Conservation (phyloP, 2,329 filamentous ascomycete species). For the Sporothrix luriei region DNA sequence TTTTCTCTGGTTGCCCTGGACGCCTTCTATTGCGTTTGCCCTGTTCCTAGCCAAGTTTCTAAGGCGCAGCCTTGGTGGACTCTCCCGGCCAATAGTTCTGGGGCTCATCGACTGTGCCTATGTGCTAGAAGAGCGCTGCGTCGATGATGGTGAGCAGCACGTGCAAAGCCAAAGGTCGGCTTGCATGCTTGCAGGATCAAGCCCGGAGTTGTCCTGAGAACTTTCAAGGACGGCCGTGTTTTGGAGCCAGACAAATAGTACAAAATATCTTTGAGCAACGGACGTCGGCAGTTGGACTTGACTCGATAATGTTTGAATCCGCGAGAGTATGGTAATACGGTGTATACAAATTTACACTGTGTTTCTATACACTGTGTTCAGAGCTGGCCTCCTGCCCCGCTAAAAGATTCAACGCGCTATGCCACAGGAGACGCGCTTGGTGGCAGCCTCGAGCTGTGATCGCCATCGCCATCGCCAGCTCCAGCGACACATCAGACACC, state of each 20-base stretch:
- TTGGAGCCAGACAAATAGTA: too few relatives aligned
- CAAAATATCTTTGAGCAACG: neutral
- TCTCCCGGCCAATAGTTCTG: slow-evolving; percentile 27
- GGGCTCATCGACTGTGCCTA: slow-evolving; percentile 26
- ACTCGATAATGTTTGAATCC: too few relatives aligned
- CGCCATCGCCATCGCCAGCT: slow-evolving; percentile 21
- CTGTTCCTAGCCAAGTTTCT: neutral
- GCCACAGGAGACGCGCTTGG: slow-evolving; percentile 15
- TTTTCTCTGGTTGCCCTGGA: slow-evolving; percentile 17
- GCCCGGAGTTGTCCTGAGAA: neutral
- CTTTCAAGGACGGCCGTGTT: neutral
- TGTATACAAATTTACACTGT: neutral
- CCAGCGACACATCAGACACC: neutral
- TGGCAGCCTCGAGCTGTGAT: slow-evolving; percentile 20
- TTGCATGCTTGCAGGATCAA: neutral
- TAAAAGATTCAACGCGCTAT: slow-evolving; percentile 24
- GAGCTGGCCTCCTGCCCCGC: slow-evolving; percentile 5
- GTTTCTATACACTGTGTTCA: neutral
- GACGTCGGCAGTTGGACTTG: neutral
- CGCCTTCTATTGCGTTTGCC: neutral
- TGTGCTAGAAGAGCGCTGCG: slow-evolving; percentile 23
- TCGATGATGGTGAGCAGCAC: neutral
- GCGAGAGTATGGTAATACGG: neutral
- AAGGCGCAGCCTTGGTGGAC: neutral
- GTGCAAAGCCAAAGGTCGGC: neutral